Evolutionary conservation across 768 basidiomycete genomes (phyloP), one percentile per base, ranked within the genome.

Genomic region (Pleurotus ostreatus): DNA sequence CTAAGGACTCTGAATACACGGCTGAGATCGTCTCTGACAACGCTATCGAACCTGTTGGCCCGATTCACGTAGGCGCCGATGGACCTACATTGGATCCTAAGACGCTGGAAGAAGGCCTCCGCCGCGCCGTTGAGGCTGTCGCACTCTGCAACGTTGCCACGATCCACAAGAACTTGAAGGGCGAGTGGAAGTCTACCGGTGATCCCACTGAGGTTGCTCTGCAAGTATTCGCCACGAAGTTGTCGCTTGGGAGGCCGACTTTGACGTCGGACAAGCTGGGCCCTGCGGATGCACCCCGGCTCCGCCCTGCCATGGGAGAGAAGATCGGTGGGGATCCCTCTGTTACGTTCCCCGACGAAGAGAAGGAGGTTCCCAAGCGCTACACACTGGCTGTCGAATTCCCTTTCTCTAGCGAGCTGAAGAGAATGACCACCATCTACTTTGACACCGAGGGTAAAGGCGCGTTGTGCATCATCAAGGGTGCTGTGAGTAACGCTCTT

Each of bases 181-280:
- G 76, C 57, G 63, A 78, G 59, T 74, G 74, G 74, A 72, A 70
- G 55, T 70, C 78, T 5, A 78, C 75, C 44, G 81, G 81, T 25
- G 81, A 82, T 58, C 79, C 81, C 2, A 82, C 81, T 1, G 80
- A 82, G 61, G 74, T 81, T 7, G 80, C 80, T 3, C 71, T 82
- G 3, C 80, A 81, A 60, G 79, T 81, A 18, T 79, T 81, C 55
- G 79, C 80, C 1, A 73, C 74, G 51, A 79, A 78, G 57, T 69
- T 81, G 45, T 71, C 72, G 1, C 71, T 75, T 43, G 79, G 80
- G 4, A 66, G 70, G 15, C 55, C 68, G 13, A 63, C 56, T n/a
- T 60, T 75, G 12, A 66, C 69, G 5, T 37, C 58, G 8, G 70
- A 72, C 53, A 58, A 61, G 12, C 54, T 61, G 12, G 65, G 67